A percentile compares a stretch with the other conserved stretches of the same genome.
Evolutionary conservation across 2,329 filamentous ascomycete species (phyloP).

Genomic region (Cladosporium sp.): DNA sequence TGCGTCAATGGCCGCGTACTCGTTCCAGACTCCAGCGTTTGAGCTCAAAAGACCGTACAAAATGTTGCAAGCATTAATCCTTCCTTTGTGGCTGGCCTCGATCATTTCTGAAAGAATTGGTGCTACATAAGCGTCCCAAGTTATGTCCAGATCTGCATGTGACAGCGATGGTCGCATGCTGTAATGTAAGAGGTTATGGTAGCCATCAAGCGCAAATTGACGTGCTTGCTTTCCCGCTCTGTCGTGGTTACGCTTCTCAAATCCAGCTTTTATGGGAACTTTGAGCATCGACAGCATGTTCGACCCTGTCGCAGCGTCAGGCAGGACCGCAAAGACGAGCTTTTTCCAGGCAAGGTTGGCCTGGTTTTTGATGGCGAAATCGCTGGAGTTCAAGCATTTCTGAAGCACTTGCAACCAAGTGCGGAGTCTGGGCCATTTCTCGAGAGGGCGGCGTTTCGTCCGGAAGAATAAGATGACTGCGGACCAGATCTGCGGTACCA

Average conservation of each 20-base stretch:
- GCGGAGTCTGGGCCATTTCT: slow-evolving; percentile 69
- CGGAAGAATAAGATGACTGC: slow-evolving; percentile 77
- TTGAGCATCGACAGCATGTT: slow-evolving; percentile 65
- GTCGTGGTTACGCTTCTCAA: slow-evolving; percentile 65
- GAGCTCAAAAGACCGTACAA: slow-evolving; percentile 70
- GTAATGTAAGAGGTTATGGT: slow-evolving; percentile 83
- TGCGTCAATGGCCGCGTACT: slow-evolving; percentile 65
- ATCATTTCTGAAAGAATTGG: slow-evolving; percentile 64
- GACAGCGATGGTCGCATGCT: slow-evolving; percentile 71
- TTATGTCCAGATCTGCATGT: slow-evolving; percentile 66
- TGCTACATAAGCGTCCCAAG: slow-evolving; percentile 76
- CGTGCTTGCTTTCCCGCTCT: slow-evolving; percentile 48
- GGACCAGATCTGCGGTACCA: slow-evolving; percentile 88
- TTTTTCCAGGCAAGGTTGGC: slow-evolving; percentile 86
- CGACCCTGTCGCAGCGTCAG: slow-evolving; percentile 59
- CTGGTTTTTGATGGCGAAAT: slow-evolving; percentile 69
- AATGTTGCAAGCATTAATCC: slow-evolving; percentile 67
- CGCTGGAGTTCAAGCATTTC: slow-evolving; percentile 78
- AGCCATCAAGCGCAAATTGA: slow-evolving; percentile 68
- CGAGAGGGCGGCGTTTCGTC: slow-evolving; percentile 58
- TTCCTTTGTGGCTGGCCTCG: slow-evolving; percentile 50
- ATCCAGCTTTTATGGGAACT: slow-evolving; percentile 68
- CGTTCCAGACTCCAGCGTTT: slow-evolving; percentile 67
- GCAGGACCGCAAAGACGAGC: slow-evolving; percentile 72
- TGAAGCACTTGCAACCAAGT: slow-evolving; percentile 80